These are phyloP conservation scores for Citropsis articulata DNA, from an alignment of 345 rosid genomes.

Conservation along the genomic window DNA sequence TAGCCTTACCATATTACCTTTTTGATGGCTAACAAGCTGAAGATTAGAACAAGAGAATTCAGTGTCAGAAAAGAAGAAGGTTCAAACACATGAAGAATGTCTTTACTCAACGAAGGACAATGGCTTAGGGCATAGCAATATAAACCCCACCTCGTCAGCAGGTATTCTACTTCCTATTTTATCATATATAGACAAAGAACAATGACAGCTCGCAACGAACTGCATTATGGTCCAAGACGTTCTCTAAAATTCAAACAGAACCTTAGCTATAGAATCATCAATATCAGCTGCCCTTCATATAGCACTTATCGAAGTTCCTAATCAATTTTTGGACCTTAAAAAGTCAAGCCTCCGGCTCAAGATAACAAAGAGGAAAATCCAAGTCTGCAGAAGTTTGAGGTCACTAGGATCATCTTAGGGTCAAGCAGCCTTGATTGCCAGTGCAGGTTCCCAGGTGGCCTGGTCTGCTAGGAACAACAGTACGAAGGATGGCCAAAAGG, in stretches of 20 bases:
- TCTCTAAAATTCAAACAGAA: not conserved
- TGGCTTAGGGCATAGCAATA: not conserved
- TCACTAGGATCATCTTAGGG: not conserved
- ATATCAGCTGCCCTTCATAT: not conserved
- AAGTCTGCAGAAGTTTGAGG: not conserved
- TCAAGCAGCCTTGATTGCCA: not conserved
- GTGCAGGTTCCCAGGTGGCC: not conserved
- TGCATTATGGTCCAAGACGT: not conserved
- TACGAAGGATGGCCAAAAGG: not conserved
- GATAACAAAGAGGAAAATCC: not conserved
- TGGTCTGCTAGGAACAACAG: not conserved
- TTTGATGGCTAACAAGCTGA: not conserved
- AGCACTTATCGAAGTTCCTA: no score
- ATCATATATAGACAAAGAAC: not conserved
- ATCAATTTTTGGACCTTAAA: not conserved
- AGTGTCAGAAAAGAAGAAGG: not conserved
- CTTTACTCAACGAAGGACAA: not conserved
- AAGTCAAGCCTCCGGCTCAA: not conserved
- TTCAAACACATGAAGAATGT: not conserved
- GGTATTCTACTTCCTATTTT: not conserved
- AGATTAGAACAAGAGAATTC: not conserved
- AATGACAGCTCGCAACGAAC: not conserved
- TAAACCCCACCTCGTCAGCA: not conserved
- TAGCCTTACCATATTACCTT: not conserved
- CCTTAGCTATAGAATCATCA: not conserved